These are phyloP conservation scores for Aspergillus pseudotamarii DNA, from an alignment of 2,329 filamentous ascomycete genomes.

Conservation along the genomic window DNA sequence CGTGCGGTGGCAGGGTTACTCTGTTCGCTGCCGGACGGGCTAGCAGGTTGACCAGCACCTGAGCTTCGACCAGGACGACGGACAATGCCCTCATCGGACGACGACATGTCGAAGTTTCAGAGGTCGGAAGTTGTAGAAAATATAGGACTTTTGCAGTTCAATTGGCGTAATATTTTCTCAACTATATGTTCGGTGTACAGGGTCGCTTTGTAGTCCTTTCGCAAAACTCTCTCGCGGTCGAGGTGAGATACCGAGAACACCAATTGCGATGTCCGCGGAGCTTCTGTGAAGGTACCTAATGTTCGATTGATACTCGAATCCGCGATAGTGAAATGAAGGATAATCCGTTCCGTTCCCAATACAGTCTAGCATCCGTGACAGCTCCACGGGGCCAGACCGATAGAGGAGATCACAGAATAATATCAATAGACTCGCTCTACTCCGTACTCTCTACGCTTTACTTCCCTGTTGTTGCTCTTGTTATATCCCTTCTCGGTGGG, in stretches of 20 bases:
- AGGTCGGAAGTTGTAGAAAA: neutral
- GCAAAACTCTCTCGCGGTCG: neutral
- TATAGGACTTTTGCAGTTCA: neutral
- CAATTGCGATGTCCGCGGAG: conserved; percentile 8
- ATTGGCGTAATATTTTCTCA: neutral
- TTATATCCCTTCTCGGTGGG: conserved; percentile 5
- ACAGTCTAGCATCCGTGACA: conserved; percentile 24
- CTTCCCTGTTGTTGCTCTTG: conserved; percentile 7
- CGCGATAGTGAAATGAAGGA: conserved; percentile 17
- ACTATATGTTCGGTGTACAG: neutral
- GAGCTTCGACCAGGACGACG: conserved; percentile 36
- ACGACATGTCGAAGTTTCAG: conserved; percentile 33
- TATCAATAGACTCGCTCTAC: conserved; percentile 9
- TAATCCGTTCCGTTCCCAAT: conserved; percentile 29
- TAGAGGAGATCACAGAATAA: conserved; percentile 14
- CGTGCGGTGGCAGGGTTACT: conserved; percentile 18
- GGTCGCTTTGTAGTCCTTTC: neutral
- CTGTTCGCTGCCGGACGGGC: conserved; percentile 26
- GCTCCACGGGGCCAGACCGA: conserved; percentile 26
- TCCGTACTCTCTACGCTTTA: conserved; percentile 4
- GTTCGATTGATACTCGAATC: neutral
- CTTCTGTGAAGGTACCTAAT: neutral
- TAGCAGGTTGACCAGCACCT: conserved; percentile 25
- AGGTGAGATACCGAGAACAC: neutral
- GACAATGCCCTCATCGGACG: conserved; percentile 42